These are phyloP conservation scores for Exophiala mesophila DNA, from an alignment of 2,329 filamentous ascomycete genomes.

Conservation along the genomic window DNA sequence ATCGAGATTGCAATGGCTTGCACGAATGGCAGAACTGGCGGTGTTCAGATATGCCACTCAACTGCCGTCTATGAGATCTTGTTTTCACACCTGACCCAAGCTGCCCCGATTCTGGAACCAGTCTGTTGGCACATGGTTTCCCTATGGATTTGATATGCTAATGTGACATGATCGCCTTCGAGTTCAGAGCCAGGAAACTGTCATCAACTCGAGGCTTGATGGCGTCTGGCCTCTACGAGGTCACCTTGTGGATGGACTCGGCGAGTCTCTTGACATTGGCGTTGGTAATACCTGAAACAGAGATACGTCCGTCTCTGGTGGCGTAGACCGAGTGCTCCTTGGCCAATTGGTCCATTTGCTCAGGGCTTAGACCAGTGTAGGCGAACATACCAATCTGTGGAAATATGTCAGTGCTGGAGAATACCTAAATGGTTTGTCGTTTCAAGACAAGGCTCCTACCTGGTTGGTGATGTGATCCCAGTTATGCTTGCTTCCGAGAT, in stretches of 20 bases:
- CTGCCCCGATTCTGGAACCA: too few species aligned
- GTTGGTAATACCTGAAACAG: slow-evolving; percentile 46
- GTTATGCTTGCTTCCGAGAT: slow-evolving; percentile 91
- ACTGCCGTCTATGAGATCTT: too few species aligned
- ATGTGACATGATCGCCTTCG: neutral
- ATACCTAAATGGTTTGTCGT: too few species aligned
- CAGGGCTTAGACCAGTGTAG: slow-evolving; percentile 85
- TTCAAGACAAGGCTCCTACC: too few species aligned
- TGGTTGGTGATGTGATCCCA: slow-evolving; percentile 98
- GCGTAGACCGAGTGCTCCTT: slow-evolving; percentile 98
- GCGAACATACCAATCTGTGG: slow-evolving; percentile 93
- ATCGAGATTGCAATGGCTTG: too few species aligned
- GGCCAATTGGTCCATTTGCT: slow-evolving; percentile 86
- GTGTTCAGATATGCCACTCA: too few species aligned
- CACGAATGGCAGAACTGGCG: too few species aligned
- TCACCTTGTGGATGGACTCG: slow-evolving; percentile 49
- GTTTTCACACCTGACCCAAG: too few species aligned
- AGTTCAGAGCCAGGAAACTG: neutral
- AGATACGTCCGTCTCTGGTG: slow-evolving; percentile 65
- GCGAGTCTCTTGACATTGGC: slow-evolving; percentile 48
- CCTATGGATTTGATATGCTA: neutral
- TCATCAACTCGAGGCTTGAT: too few species aligned
- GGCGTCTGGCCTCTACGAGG: slow-evolving; percentile 34
- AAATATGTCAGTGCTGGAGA: slow-evolving; percentile 12
- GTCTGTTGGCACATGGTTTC: neutral